phyloP scores from a whole-genome alignment of 192 early-diverging fungal species.

The Coemansia interrupta region DNA sequence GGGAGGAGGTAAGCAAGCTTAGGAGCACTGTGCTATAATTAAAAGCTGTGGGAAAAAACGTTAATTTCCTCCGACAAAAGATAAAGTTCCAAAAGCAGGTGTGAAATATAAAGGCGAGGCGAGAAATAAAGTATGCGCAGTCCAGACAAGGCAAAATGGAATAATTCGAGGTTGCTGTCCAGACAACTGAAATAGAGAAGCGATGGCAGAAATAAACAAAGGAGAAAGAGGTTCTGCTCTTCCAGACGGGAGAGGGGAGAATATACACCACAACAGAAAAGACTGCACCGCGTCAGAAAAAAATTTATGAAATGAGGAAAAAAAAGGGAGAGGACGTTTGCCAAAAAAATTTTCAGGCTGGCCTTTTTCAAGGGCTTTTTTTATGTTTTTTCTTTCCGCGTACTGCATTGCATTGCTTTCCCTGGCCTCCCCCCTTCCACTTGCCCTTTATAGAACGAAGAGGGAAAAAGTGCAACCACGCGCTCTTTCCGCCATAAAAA shows the following conservation, averaged over 20 bases:
- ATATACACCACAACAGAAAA: constrained; percentile 1
- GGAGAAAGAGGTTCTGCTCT: no score
- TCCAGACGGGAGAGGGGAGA: no score
- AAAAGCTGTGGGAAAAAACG: no score
- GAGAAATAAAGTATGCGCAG: no score
- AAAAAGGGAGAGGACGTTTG: constrained; percentile 9
- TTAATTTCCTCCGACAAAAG: not conserved
- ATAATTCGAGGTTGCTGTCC: constrained; percentile 1
- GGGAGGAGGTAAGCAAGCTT: no score
- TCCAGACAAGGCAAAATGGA: not conserved
- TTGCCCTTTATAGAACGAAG: constrained; percentile 5
- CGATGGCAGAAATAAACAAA: no score
- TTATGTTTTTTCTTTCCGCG: no score
- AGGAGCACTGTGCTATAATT: not conserved
- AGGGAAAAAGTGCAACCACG: not conserved
- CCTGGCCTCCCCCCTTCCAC: not conserved
- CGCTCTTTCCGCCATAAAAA: not conserved
- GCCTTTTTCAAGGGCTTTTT: constrained; percentile 2
- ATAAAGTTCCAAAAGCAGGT: not conserved
- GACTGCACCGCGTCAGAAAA: constrained; percentile 7
- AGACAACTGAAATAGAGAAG: constrained; percentile 1
- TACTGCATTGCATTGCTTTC: constrained; percentile 5
- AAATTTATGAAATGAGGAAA: constrained; percentile 3
- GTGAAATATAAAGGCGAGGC: no score
- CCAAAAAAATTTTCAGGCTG: constrained; percentile 9